Evolutionary conservation across 495 filamentous ascomycete genomes (phyloP).

Genomic region (Aspergillus diversus): DNA sequence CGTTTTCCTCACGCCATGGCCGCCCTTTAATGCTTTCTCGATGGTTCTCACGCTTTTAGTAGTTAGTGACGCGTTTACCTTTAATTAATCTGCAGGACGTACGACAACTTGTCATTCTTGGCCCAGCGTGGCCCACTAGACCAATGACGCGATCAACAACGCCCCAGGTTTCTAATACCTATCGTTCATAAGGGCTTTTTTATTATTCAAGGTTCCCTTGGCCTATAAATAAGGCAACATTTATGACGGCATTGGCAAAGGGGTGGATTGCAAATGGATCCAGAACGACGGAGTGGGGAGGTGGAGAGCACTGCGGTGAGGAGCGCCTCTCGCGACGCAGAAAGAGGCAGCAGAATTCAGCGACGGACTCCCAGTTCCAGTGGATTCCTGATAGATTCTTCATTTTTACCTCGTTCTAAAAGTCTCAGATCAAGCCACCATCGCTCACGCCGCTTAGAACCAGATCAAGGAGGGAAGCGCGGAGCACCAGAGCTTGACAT

Average conservation of each 20-base stretch:
- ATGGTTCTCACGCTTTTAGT: constrained; percentile 28
- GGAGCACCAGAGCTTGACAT: constrained; percentile 36
- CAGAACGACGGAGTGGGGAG: constrained; percentile 39
- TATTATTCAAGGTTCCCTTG: not conserved
- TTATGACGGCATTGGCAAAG: constrained; percentile 27
- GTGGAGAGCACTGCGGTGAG: constrained; percentile 47
- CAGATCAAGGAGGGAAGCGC: constrained; percentile 36
- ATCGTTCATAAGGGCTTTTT: not conserved
- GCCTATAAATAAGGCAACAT: constrained; percentile 9
- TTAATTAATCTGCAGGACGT: constrained; percentile 31
- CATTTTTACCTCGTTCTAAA: constrained; percentile 36
- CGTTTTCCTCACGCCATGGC: constrained; percentile 8
- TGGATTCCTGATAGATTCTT: constrained; percentile 51
- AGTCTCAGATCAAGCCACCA: constrained; percentile 33
- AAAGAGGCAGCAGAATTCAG: constrained; percentile 30
- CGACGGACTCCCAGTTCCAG: constrained; percentile 44
- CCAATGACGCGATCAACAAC: constrained; percentile 23
- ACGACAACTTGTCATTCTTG: constrained; percentile 25
- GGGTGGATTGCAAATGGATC: constrained; percentile 33
- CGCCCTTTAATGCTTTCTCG: constrained; percentile 1
- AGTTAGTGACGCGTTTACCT: constrained; percentile 23
- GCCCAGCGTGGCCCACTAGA: constrained; percentile 32
- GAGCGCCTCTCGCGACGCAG: constrained; percentile 45
- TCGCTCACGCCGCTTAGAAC: constrained; percentile 32
- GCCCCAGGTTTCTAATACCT: constrained; percentile 24